Percentiles rank a stretch among this genome's conserved stretches.
Evolutionary conservation across 2,329 filamentous ascomycete genomes (phyloP).

Genomic region (Talaromyces sp.): DNA sequence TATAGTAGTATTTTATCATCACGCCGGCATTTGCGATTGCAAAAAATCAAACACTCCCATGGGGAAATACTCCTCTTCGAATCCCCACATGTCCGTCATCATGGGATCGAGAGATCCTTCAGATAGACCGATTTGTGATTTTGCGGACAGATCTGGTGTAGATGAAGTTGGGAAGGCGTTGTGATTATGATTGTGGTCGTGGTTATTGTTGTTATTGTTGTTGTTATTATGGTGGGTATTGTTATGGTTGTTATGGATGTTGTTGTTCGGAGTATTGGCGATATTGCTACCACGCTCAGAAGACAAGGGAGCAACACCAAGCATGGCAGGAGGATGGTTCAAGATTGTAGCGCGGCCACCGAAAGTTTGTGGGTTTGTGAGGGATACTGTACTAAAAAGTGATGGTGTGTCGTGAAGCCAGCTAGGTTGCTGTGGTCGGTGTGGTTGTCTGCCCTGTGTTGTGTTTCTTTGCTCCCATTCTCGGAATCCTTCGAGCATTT

Average conservation of each 20-base stretch:
- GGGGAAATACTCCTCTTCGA: constrained; percentile 42
- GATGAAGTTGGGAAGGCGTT: constrained; percentile 21
- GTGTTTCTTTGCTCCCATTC: constrained; percentile 38
- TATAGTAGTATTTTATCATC: constrained; percentile 16
- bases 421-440: constrained; percentile 23
- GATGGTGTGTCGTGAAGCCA: constrained; percentile 29
- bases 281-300: constrained; percentile 31
- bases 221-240: neutral
- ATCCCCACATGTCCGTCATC: constrained; percentile 42
- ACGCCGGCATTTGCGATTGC: constrained; percentile 42
- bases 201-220: constrained; percentile 4
- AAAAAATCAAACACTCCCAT: constrained; percentile 43
- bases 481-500: constrained; percentile 40
- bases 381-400: constrained; percentile 36
- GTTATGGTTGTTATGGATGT: neutral
- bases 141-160: constrained; percentile 24
- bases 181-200: constrained; percentile 23
- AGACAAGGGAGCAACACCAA: constrained; percentile 38
- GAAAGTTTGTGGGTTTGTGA: constrained; percentile 36
- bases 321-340: constrained; percentile 29
- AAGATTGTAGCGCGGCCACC: constrained; percentile 37
- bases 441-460: constrained; percentile 17
- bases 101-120: constrained; percentile 39
- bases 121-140: constrained; percentile 29
- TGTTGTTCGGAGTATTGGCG: neutral